A percentile compares a stretch with the other conserved stretches of the same genome.
These are phyloP conservation scores for Sporothrix inflata DNA, from an alignment of 2,329 filamentous ascomycete species.

Conservation along the genomic window DNA sequence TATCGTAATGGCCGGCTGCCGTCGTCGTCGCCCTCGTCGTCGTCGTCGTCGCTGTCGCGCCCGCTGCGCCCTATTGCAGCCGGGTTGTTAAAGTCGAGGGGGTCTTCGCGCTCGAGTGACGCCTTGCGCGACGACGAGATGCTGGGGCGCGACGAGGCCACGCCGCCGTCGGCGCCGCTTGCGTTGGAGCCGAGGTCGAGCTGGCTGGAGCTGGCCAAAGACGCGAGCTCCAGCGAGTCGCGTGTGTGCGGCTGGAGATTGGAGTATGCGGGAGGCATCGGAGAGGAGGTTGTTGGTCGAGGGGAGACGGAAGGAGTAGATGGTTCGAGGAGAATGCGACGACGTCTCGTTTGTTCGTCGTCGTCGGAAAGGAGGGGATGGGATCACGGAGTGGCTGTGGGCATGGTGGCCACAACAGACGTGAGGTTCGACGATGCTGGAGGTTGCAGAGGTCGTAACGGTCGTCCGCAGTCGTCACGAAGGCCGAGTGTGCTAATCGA, in stretches of 20 bases:
- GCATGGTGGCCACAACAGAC: slow-evolving; percentile 3
- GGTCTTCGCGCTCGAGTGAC: slow-evolving; percentile 86
- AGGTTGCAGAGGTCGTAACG: too few species aligned
- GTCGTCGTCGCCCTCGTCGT: slow-evolving; percentile 40
- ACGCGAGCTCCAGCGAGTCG: slow-evolving; percentile 96
- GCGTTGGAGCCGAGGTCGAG: slow-evolving; percentile 60
- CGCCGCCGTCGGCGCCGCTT: slow-evolving; percentile 64
- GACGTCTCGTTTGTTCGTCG: background rate
- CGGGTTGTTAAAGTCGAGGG: slow-evolving; percentile 66
- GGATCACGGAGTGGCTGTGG: background rate
- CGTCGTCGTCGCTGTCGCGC: slow-evolving; percentile 18
- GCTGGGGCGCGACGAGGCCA: slow-evolving; percentile 80
- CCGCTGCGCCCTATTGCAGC: slow-evolving; percentile 45
- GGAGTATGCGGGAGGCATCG: slow-evolving; percentile 49
- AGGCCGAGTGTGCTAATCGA: background rate
- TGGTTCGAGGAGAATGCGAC: background rate
- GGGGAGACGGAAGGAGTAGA: background rate
- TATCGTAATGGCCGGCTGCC: slow-evolving; percentile 52
- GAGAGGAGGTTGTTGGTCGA: background rate
- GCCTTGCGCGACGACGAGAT: slow-evolving; percentile 89
- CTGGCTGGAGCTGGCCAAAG: slow-evolving; percentile 81
- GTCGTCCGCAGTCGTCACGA: background rate
- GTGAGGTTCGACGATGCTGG: background rate
- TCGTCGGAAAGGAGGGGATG: background rate
- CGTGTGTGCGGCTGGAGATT: slow-evolving; percentile 59